Evolutionary conservation across 495 filamentous ascomycete species (phyloP).

Genomic region (Sordaria brevicollis): DNA sequence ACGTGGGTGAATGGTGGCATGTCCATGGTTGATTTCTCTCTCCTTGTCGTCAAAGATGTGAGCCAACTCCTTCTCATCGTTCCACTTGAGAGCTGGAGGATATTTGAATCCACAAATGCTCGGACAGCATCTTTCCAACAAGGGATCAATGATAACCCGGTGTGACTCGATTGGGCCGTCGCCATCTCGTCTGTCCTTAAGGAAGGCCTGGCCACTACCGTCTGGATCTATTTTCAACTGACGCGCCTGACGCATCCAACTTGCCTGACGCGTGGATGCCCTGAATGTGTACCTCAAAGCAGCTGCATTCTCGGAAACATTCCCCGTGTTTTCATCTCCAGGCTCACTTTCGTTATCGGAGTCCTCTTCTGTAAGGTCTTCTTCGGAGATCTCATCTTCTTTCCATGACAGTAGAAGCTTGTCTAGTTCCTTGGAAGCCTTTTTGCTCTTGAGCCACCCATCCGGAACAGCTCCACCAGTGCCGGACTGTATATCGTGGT

Average conservation of each 20-base stretch:
- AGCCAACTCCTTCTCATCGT: not conserved
- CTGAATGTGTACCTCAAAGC: not conserved
- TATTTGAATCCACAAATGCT: not conserved
- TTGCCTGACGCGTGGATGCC: not conserved
- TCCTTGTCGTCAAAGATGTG: not conserved
- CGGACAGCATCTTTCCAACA: not conserved
- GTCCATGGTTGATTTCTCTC: not conserved
- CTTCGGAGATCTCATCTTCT: not conserved
- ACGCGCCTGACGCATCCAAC: too few relatives aligned
- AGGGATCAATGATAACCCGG: not conserved
- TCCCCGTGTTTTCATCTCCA: not conserved
- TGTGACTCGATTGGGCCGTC: not conserved
- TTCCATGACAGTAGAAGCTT: not conserved
- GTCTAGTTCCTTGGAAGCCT: not conserved
- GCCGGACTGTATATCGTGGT: not conserved
- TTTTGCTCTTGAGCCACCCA: not conserved
- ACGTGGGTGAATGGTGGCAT: too few relatives aligned
- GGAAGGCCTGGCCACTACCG: not conserved
- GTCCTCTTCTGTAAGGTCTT: not conserved
- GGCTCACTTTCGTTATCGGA: not conserved
- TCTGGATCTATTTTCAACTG: too few relatives aligned
- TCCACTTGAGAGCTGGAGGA: too few relatives aligned
- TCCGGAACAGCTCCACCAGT: not conserved
- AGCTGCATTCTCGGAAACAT: not conserved
- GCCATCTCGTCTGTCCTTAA: not conserved